A percentile compares a stretch with the other conserved stretches of the same genome.
Conservation (phyloP, 140 eudicot genomes). For the Oenanthe javanica region DNA sequence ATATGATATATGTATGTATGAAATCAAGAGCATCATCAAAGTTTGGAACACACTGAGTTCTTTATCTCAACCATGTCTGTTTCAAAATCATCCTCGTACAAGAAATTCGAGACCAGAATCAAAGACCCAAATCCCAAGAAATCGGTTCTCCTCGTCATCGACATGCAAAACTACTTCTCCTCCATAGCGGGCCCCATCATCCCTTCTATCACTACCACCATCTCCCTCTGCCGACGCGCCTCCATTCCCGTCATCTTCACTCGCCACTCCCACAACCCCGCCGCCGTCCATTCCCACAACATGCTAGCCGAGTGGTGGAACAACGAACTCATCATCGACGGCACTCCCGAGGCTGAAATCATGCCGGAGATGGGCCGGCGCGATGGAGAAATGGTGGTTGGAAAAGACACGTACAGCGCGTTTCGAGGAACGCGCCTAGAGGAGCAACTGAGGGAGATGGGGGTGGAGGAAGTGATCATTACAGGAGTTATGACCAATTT, state of each 20-base stretch:
- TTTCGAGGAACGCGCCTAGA: conserved; percentile 56
- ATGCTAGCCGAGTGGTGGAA: conserved; percentile 88
- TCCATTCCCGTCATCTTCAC: conserved; percentile 77
- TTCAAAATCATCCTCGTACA: conserved; percentile 37
- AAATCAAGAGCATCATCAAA: not conserved
- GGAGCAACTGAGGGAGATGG: conserved; percentile 58
- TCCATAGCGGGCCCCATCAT: conserved; percentile 54
- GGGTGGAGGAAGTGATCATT: conserved; percentile 76
- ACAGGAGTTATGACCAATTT: conserved; percentile 87
- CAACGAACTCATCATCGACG: conserved; percentile 65
- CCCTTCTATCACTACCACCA: conserved; percentile 48
- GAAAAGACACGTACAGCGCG: conserved; percentile 75
- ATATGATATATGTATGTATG: too few species aligned
- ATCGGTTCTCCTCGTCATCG: conserved; percentile 63
- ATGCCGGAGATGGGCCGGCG: conserved; percentile 41
- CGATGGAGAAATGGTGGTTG: conserved; percentile 43
- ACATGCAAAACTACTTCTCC: conserved; percentile 72
- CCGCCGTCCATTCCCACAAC: conserved; percentile 27
- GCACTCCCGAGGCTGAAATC: conserved; percentile 50
- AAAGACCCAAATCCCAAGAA: conserved; percentile 62
- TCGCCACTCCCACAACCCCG: conserved; percentile 88
- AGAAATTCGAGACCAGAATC: conserved; percentile 46
- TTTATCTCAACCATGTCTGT: not conserved
- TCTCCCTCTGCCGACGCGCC: conserved; percentile 56
- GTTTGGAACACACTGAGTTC: not conserved